These are phyloP conservation scores for Alternaria brassicicola DNA, from an alignment of 2,329 filamentous ascomycete genomes.

Conservation along the genomic window DNA sequence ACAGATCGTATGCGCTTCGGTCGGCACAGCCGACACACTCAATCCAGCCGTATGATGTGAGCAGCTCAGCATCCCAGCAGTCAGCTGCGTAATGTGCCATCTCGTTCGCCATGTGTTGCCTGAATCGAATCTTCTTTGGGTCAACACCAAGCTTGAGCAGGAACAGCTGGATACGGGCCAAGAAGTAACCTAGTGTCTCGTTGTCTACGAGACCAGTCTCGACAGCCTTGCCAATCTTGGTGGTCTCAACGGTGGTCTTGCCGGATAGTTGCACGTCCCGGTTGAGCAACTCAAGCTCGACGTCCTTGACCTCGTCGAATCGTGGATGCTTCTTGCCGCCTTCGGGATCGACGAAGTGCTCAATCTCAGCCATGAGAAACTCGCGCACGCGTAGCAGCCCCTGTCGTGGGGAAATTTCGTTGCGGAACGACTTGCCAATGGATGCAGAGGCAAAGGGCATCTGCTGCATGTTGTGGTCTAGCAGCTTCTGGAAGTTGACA, in stretches of 20 bases:
- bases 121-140: slow-evolving; percentile 85
- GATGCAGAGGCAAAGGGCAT: slow-evolving; percentile 98
- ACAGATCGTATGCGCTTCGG: slow-evolving; percentile 91
- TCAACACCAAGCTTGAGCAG: slow-evolving; percentile 87
- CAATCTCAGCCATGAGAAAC: slow-evolving; percentile 98
- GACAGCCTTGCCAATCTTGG: slow-evolving; percentile 87
- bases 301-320: slow-evolving; percentile 82
- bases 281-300: slow-evolving; percentile 84
- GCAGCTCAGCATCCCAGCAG: slow-evolving; percentile 96
- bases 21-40: slow-evolving; percentile 98
- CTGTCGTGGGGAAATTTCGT: slow-evolving; percentile 92
- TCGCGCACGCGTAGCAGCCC: slow-evolving; percentile 93
- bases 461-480: slow-evolving; percentile 91
- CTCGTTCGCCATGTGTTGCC: slow-evolving; percentile 92
- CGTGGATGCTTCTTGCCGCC: slow-evolving; percentile 92
- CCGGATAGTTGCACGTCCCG: slow-evolving; percentile 85
- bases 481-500: slow-evolving; percentile 92
- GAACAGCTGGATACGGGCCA: slow-evolving; percentile 92
- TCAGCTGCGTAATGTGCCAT: slow-evolving; percentile 95
- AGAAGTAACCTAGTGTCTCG: slow-evolving; percentile 96
- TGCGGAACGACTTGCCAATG: slow-evolving; percentile 97
- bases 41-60: slow-evolving; percentile 94
- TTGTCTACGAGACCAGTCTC: slow-evolving; percentile 85
- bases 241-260: slow-evolving; percentile 74
- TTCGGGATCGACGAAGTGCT: slow-evolving; percentile 95